Conservation (phyloP, 345 rosid species). For the Brassica carinata region DNA sequence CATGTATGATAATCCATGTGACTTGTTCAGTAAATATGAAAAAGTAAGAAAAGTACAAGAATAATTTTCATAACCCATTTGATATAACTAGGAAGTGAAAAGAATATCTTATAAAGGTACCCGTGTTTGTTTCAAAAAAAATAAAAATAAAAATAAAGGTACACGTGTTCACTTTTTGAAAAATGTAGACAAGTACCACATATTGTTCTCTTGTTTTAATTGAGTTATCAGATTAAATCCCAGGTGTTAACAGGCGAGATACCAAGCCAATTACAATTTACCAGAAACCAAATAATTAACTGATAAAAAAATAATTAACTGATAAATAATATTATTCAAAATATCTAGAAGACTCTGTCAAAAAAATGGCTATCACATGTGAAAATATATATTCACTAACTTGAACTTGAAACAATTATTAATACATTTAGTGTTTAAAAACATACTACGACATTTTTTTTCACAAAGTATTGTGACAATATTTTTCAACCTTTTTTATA, state of each 20-base stretch:
- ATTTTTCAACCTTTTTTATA: background rate
- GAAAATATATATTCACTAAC: background rate
- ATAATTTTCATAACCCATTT: background rate
- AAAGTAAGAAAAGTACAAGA: background rate
- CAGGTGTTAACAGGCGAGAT: conserved; percentile 6
- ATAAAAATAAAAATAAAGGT: background rate
- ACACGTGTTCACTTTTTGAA: conserved; percentile 9
- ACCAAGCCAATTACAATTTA: conserved; percentile 8
- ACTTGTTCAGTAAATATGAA: background rate
- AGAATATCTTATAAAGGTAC: conserved; percentile 9
- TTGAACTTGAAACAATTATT: conserved; percentile 2
- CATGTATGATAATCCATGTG: conserved; percentile 4
- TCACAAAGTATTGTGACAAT: background rate
- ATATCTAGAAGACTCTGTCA: conserved; percentile 24
- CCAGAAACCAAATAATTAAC: conserved; percentile 3
- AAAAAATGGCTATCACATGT: conserved; percentile 7
- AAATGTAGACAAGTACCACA: conserved; percentile 17
- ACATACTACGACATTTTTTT: background rate
- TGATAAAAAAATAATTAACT: background rate
- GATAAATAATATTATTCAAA: background rate
- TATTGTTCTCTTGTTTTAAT: background rate
- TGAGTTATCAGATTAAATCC: background rate
- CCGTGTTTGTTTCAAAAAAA: background rate
- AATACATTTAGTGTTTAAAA: background rate
- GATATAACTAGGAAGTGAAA: background rate